Evolutionary conservation across 2,329 filamentous ascomycete genomes (phyloP).

Genomic region (Monosporascus sp.): DNA sequence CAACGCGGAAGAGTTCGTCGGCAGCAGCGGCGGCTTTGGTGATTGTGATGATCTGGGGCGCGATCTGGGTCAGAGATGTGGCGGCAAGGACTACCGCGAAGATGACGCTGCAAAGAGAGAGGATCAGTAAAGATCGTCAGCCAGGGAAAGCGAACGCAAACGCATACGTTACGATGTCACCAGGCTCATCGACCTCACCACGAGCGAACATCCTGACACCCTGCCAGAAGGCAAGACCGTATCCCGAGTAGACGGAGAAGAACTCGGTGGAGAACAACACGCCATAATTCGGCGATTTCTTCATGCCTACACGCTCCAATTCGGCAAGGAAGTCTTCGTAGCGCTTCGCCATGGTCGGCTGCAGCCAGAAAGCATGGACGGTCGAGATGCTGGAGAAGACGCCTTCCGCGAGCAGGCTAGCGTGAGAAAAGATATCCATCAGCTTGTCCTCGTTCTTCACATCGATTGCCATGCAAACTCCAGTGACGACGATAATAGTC

Average conservation of each 20-base stretch:
- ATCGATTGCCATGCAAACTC: constrained; percentile 30
- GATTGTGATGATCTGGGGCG: constrained; percentile 33
- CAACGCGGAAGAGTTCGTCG: constrained; percentile 31
- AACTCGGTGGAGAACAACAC: constrained; percentile 34
- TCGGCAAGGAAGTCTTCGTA: constrained; percentile 33
- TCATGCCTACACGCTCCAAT: constrained; percentile 30
- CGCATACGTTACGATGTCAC: constrained; percentile 33
- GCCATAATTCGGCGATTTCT: constrained; percentile 32
- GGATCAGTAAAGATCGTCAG: neutral
- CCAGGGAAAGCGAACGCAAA: neutral
- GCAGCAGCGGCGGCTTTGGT: constrained; percentile 31
- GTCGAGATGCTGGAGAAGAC: constrained; percentile 33
- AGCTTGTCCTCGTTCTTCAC: neutral
- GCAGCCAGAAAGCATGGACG: constrained; percentile 38
- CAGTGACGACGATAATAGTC: constrained; percentile 29
- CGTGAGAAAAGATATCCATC: constrained; percentile 25
- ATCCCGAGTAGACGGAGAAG: constrained; percentile 35
- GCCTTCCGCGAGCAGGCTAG: constrained; percentile 30
- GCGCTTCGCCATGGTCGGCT: constrained; percentile 30
- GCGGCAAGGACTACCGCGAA: constrained; percentile 34
- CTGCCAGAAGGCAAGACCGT: constrained; percentile 40
- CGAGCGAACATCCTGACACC: constrained; percentile 32
- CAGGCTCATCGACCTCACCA: constrained; percentile 31
- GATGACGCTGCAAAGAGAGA: constrained; percentile 23
- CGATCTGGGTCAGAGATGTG: constrained; percentile 29